A percentile compares a stretch with the other conserved stretches of the same genome.
Evolutionary conservation across 345 rosid genomes (phyloP).

Genomic region (thale cress (Arabidopsis thaliana)): DNA sequence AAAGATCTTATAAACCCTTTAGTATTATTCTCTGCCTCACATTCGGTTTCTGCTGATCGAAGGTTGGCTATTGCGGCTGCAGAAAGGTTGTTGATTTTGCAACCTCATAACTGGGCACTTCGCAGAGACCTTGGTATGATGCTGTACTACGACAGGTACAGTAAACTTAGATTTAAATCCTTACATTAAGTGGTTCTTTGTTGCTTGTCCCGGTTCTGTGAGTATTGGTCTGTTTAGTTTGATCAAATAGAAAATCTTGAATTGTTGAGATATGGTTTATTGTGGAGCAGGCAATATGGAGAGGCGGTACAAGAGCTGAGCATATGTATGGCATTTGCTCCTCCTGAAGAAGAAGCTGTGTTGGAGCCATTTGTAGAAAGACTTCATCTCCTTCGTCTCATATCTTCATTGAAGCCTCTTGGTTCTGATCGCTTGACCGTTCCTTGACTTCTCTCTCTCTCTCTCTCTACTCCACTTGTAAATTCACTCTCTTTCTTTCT

Average conservation of each 20-base stretch:
- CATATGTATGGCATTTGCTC: conserved; percentile 89
- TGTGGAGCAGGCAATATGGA: conserved; percentile 61
- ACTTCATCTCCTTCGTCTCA: conserved; percentile 77
- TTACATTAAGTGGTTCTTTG: neutral
- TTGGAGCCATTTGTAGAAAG: conserved; percentile 78
- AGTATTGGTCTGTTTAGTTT: neutral
- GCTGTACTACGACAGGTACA: conserved; percentile 72
- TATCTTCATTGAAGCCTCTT: conserved; percentile 64
- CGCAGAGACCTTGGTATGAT: conserved; percentile 95
- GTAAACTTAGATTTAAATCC: neutral
- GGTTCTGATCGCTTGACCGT: conserved; percentile 64
- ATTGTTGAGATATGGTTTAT: conserved; percentile 20
- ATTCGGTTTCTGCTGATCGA: conserved; percentile 22
- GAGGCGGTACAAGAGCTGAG: conserved; percentile 92
- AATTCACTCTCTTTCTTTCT: conserved; percentile 10
- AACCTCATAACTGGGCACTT: conserved; percentile 84
- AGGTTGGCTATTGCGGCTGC: conserved; percentile 92
- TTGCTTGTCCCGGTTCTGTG: conserved; percentile 6
- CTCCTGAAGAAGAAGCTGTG: conserved; percentile 69
- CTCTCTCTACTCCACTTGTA: conserved; percentile 32
- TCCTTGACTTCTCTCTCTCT: conserved; percentile 39
- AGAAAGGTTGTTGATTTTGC: conserved; percentile 82
- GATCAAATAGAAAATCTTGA: neutral
- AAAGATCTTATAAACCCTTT: neutral
- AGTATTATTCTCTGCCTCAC: neutral